Base-by-base conservation (phyloP, 2,329 filamentous ascomycete species). In the Ceratocystis lukuohia region DNA sequence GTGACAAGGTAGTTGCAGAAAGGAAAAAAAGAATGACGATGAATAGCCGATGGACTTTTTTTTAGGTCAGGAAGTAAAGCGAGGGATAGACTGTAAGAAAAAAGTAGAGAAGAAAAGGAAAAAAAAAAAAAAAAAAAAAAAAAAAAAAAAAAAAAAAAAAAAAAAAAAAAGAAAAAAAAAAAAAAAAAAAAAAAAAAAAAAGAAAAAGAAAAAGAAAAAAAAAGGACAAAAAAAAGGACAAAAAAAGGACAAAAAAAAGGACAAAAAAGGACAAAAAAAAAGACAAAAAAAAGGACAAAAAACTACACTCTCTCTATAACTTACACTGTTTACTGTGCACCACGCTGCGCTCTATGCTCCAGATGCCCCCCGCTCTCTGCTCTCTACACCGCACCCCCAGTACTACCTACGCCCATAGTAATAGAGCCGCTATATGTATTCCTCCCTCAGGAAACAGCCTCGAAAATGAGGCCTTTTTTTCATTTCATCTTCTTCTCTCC, bases 1-100 rank as follows among this genome's bases (percentile, higher is more conserved):
- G 41, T 46, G 6, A 15, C 37, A 63, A 62, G 61, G 41, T 62
- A 62, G 25, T 62, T 62, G 45, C 41, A 62, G 44, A 48, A 46
- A 45, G 44, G 61, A 46, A 63, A 45, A 50, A 63, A 59, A 30
- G 53, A 59, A 30, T 59, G 53, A 59, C 53, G 53, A 59, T 59
- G 28, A 12, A 59, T 59, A 59, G 53, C 53, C 53, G 53, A 37
- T 17, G 28, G 53, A 57, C 53, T n/a, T 57, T 57, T 30, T 59
- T 33, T 7, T 45, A 44, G 59, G 44, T 45, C 44, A 45, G 20
- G 30, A 44, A 28, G 44, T 41, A 45, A 41, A 41, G 59, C 20
- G 59, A 62, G 59, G 12, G 59, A 62, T n/a, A 63, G 61, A 48
- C 61, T 37, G 33, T 37, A 37, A 12, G 10, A 44, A 63, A 61